Evolutionary conservation across 2,329 filamentous ascomycete species (phyloP).

Genomic region (Domatiomyces catenatus): DNA sequence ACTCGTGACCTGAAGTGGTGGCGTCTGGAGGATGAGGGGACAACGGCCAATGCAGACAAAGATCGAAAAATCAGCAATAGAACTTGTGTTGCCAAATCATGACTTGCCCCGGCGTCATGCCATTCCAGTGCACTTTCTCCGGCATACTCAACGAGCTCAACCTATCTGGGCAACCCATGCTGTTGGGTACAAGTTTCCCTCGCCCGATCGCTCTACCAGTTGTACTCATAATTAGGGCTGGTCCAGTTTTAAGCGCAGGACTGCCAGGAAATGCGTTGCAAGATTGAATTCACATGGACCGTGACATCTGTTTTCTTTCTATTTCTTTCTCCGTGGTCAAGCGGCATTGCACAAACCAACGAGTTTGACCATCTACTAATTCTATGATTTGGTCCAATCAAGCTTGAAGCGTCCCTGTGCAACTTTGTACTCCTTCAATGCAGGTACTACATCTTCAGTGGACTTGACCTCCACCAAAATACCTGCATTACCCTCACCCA

Average conservation of each 20-base stretch:
- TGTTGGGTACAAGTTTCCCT: no score
- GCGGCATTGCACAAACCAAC: not conserved
- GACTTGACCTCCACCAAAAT: slow-evolving; percentile 67
- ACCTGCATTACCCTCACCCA: slow-evolving; percentile 50
- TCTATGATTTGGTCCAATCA: slow-evolving; percentile 50
- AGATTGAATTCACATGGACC: no score
- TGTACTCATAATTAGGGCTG: no score
- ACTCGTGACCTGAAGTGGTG: slow-evolving; percentile 26
- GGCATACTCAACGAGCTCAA: no score
- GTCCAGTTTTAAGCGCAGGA: no score
- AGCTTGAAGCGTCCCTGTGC: slow-evolving; percentile 63
- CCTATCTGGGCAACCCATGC: no score
- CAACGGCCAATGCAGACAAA: slow-evolving; percentile 13
- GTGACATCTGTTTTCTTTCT: no score
- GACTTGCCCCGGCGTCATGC: not conserved
- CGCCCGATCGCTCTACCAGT: no score
- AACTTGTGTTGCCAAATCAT: not conserved
- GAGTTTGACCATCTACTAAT: not conserved
- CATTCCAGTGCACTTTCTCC: no score
- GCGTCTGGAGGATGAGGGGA: slow-evolving; percentile 7
- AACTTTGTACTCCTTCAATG: slow-evolving; percentile 58
- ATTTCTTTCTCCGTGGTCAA: no score
- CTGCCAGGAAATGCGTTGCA: no score
- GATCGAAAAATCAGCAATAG: not conserved
- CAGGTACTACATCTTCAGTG: slow-evolving; percentile 55